Percentiles rank a stretch among this genome's conserved stretches.
phyloP scores from a whole-genome alignment of 139 green algal genomes.

The Chlorella sorokiniana region DNA sequence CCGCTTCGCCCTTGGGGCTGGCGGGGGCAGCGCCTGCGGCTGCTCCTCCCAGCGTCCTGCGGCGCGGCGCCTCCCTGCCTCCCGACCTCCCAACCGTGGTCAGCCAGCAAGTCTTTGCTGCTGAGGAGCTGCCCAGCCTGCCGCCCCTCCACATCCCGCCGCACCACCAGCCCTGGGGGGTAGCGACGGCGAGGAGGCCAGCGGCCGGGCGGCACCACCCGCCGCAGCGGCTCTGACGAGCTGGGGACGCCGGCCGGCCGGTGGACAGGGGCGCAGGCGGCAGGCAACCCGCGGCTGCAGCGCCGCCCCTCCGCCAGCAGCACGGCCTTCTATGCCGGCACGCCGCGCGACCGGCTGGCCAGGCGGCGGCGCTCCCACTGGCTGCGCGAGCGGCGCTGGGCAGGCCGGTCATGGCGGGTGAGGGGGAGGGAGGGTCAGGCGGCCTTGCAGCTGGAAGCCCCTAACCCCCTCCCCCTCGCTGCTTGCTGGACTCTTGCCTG shows the following conservation, averaged over 20 bases:
- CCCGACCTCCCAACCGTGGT: background rate
- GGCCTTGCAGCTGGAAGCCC: background rate
- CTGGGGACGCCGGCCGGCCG: background rate
- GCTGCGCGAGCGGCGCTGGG: conserved; percentile 23
- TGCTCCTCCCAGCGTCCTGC: background rate
- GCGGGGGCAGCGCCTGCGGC: too few species aligned
- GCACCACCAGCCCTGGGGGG: conserved; percentile 1
- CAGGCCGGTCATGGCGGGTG: conserved; percentile 6
- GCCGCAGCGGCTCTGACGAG: background rate
- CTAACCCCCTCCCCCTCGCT: background rate
- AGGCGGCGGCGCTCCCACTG: background rate
- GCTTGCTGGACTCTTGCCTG: background rate
- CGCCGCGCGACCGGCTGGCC: background rate
- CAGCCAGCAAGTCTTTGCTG: background rate
- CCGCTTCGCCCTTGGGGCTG: too few species aligned
- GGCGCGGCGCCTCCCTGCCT: background rate
- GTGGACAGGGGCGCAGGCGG: background rate
- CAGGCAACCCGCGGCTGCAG: too few species aligned
- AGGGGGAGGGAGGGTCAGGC: background rate
- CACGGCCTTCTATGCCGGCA: background rate
- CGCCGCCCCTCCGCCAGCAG: conserved; percentile 1
- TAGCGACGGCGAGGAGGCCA: background rate
- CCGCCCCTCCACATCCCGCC: conserved; percentile 33
- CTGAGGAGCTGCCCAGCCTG: conserved; percentile 1
- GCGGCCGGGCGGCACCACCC: background rate